Evolutionary conservation across 2,329 filamentous ascomycete genomes (phyloP).

Genomic region (Thelonectria discophora): DNA sequence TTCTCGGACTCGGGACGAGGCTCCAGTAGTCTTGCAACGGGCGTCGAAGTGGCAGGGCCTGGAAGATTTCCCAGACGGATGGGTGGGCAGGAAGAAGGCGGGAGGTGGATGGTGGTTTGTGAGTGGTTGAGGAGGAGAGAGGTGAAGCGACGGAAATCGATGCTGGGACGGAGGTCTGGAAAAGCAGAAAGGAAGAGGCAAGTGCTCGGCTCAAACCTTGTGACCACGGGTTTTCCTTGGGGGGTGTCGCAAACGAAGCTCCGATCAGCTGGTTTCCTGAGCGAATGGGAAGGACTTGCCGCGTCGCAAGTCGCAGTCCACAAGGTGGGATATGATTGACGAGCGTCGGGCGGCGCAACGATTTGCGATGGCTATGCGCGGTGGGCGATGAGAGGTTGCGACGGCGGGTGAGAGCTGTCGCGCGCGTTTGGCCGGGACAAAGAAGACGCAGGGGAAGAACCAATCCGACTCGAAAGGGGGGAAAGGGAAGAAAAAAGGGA

Average conservation of each 20-base stretch:
- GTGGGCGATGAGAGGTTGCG: not conserved
- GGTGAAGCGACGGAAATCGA: slow-evolving; percentile 48
- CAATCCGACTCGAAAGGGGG: slow-evolving; percentile 31
- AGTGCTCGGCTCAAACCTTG: slow-evolving; percentile 52
- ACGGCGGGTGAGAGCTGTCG: slow-evolving; percentile 15
- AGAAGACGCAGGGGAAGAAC: slow-evolving; percentile 17
- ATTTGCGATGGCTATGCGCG: slow-evolving; percentile 17
- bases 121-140: slow-evolving; percentile 45
- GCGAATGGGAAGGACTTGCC: slow-evolving; percentile 21
- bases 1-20: slow-evolving; percentile 43
- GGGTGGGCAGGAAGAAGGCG: slow-evolving; percentile 45
- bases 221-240: slow-evolving; percentile 33
- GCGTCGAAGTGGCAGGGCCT: slow-evolving; percentile 36
- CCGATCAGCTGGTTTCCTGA: slow-evolving; percentile 24
- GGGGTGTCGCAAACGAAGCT: slow-evolving; percentile 36
- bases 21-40: slow-evolving; percentile 46
- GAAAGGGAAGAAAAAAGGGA: slow-evolving; percentile 21
- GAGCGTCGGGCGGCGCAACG: slow-evolving; percentile 24
- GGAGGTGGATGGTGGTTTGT: slow-evolving; percentile 46
- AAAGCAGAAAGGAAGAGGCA: slow-evolving; percentile 51
- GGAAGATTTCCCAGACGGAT: slow-evolving; percentile 43
- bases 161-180: slow-evolving; percentile 48
- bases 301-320: slow-evolving; percentile 33
- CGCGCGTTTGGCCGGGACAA: slow-evolving; percentile 31
- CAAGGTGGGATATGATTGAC: slow-evolving; percentile 20